Conservation (phyloP, 192 early-diverging fungal genomes). For the Phycomyces nitens region DNA sequence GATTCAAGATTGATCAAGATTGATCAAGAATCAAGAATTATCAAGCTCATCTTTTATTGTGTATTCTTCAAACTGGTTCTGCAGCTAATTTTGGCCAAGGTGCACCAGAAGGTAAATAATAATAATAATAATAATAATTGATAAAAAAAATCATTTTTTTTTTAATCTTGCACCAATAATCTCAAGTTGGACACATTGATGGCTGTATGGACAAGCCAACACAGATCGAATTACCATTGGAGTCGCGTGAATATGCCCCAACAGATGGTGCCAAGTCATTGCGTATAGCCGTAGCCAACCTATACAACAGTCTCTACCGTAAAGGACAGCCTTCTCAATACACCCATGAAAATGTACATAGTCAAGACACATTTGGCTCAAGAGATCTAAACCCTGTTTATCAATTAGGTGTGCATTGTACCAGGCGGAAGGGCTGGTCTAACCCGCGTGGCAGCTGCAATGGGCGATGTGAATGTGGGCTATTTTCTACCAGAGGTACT, state of each 20-base stretch:
- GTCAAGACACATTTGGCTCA: too few relatives aligned
- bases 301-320: slow-evolving; percentile 51
- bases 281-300: slow-evolving; percentile 42
- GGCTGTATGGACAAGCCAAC: slow-evolving; percentile 35
- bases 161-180: too few relatives aligned
- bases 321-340: slow-evolving; percentile 42
- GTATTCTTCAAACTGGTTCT: neutral
- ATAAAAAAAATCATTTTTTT: neutral
- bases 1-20: too few relatives aligned
- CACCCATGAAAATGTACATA: slow-evolving; percentile 44
- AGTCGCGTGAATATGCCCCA: slow-evolving; percentile 42
- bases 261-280: slow-evolving; percentile 40
- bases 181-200: slow-evolving; percentile 39
- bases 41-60: too few relatives aligned
- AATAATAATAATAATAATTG: neutral
- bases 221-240: slow-evolving; percentile 15
- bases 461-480: slow-evolving; percentile 51
- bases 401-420: slow-evolving; percentile 51
- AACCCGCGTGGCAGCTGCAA: slow-evolving; percentile 47
- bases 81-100: slow-evolving; percentile 42
- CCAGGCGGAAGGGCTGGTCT: slow-evolving; percentile 56
- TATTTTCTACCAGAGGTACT: slow-evolving; percentile 54
- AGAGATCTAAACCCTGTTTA: too few relatives aligned
- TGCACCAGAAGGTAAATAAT: slow-evolving; percentile 45
- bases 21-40: too few relatives aligned